These are phyloP conservation scores for Zygosaccharomyces pseudobailii DNA, from an alignment of 1,139 yeast species.

Conservation along the genomic window DNA sequence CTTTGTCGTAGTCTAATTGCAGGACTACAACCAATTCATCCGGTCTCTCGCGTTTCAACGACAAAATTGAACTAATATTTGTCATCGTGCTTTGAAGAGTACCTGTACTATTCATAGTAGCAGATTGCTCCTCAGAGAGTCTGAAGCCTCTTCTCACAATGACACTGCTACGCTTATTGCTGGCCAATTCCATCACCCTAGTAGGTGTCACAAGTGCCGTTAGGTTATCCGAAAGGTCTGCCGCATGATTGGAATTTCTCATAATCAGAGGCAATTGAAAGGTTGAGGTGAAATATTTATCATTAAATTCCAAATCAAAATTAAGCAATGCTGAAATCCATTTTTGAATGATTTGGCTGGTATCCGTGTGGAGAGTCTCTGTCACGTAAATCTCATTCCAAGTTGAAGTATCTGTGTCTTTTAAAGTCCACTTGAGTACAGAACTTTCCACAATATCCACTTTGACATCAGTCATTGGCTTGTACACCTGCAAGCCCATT, in stretches of 20 bases:
- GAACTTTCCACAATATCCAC: slow-evolving; percentile 25
- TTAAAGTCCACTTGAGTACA: slow-evolving; percentile 18
- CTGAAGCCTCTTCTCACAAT: slow-evolving; percentile 23
- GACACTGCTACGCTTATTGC: slow-evolving; percentile 17
- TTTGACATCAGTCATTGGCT: slow-evolving; percentile 11
- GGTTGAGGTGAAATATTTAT: slow-evolving; percentile 26
- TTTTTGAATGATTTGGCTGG: slow-evolving; percentile 27
- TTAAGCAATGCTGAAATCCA: slow-evolving; percentile 33
- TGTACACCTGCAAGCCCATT: slow-evolving; percentile 10
- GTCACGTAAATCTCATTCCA: slow-evolving; percentile 14
- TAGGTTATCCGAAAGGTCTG: slow-evolving; percentile 12
- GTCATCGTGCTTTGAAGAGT: slow-evolving; percentile 22
- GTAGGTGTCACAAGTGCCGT: slow-evolving; percentile 17
- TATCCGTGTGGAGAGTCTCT: slow-evolving; percentile 15
- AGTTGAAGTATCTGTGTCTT: not conserved
- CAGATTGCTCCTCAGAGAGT: slow-evolving; percentile 4
- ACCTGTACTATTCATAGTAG: slow-evolving; percentile 4
- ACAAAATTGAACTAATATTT: slow-evolving; percentile 27
- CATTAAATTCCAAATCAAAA: slow-evolving; percentile 20
- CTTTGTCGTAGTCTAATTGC: slow-evolving; percentile 25
- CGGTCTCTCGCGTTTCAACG: slow-evolving; percentile 28
- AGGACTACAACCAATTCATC: slow-evolving; percentile 25
- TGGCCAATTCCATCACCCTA: slow-evolving; percentile 18
- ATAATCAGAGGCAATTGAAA: slow-evolving; percentile 24
- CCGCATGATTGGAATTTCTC: slow-evolving; percentile 6